Conservation (phyloP, 2,329 filamentous ascomycete genomes). For the Epichloe gansuensis region DNA sequence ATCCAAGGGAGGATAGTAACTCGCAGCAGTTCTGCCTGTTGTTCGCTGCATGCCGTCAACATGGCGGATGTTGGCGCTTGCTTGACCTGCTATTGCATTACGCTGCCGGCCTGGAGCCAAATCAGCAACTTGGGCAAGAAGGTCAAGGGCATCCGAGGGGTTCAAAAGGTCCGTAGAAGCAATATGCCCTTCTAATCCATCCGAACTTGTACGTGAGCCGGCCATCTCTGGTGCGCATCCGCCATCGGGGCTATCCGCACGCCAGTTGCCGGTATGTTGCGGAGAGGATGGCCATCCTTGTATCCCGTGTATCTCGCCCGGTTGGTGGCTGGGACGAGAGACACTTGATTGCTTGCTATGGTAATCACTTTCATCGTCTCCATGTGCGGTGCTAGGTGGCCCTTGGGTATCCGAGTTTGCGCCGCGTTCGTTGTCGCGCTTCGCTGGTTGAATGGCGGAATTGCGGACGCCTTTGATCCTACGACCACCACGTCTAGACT, state of each 20-base stretch:
- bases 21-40: neutral
- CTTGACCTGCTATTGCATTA: conserved; percentile 6
- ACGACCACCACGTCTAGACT: conserved; percentile 25
- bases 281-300: conserved; percentile 9
- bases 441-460: conserved; percentile 4
- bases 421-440: neutral
- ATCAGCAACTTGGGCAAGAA: conserved; percentile 28
- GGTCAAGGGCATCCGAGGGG: conserved; percentile 27
- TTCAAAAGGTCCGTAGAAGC: conserved; percentile 27
- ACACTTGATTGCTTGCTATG: conserved; percentile 1
- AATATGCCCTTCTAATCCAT: conserved; percentile 25
- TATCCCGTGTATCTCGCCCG: neutral
- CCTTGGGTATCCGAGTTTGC: neutral
- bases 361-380: conserved; percentile 6
- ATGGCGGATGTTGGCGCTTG: conserved; percentile 6
- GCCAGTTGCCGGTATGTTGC: conserved; percentile 8
- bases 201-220: conserved; percentile 7
- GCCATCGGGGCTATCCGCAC: conserved; percentile 5
- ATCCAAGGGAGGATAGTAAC: conserved; percentile 20
- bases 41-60: conserved; percentile 3
- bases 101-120: conserved; percentile 17
- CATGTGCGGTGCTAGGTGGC: conserved; percentile 1
- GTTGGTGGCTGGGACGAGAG: neutral
- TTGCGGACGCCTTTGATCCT: conserved; percentile 18
- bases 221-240: conserved; percentile 7